Conservation (phyloP, 768 basidiomycete species). For the Mycena sanguinolenta region DNA sequence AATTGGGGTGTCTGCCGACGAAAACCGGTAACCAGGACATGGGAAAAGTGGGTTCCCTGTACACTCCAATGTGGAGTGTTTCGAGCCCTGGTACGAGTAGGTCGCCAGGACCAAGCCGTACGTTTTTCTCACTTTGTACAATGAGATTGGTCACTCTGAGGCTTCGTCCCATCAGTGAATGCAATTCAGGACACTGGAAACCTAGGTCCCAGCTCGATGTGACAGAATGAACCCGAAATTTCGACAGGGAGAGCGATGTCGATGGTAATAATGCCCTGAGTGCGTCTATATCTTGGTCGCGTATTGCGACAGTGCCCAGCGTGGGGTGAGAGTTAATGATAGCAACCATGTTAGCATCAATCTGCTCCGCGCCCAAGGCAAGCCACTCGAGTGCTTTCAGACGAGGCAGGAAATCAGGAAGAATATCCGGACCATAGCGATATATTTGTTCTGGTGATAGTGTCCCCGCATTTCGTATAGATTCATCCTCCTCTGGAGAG, state of each 20-base stretch:
- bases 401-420: too few species aligned
- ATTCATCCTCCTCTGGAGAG: too few species aligned
- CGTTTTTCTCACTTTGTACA: not conserved
- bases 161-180: constrained; percentile 3
- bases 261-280: not conserved
- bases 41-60: not conserved
- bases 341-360: too few species aligned
- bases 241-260: not conserved
- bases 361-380: too few species aligned
- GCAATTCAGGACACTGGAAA: not conserved
- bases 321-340: too few species aligned
- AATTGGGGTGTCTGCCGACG: not conserved
- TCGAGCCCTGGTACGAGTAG: constrained; percentile 9
- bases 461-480: too few species aligned
- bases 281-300: not conserved
- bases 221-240: not conserved
- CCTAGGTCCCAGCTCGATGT: not conserved
- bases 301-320: not conserved
- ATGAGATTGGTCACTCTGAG: constrained; percentile 3
- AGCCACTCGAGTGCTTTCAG: too few species aligned
- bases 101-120: not conserved
- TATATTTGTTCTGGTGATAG: too few species aligned
- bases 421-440: too few species aligned
- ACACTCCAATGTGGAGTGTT: not conserved
- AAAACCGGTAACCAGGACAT: constrained; percentile 16